Base-by-base conservation (phyloP, 2,329 filamentous ascomycete genomes). In the Fusarium acutatum region DNA sequence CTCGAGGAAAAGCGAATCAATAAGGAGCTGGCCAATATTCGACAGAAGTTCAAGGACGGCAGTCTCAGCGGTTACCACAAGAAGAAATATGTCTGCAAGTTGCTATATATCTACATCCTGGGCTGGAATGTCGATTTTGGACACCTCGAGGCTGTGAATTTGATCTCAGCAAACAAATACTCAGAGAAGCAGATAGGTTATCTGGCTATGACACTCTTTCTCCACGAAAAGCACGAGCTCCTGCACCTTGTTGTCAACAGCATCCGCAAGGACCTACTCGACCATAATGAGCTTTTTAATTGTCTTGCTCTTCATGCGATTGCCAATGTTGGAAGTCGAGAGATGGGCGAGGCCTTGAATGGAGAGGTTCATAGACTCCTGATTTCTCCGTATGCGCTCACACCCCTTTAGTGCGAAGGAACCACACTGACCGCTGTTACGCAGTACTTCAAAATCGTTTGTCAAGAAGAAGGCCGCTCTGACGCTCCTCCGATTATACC, bases 1-100 rank as follows among this genome's bases (percentile, higher is more conserved):
- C 86, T 99, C 72, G 96, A 99, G 83, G 96, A 99, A 87, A 99
- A 99, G 88, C 90, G 96, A 81, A 98, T 99, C 86, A 99, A 99
- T 84, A 99, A 99, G 87, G 96, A 99, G 86, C 86, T 99, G 82
- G 96, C 96, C 81, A 99, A 99, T 81, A 99, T 99, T 82, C 91
- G 92, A 80, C 94, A 98, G 85, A 98, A 98, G 85, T 99, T 98
- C 87, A 97, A 97, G 89, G 94, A 96, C 82, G 95, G 95, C 74
- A 96, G 89, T 80, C 86, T 99, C 66, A 97, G 93, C 81, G 97
- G 96, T 75, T 99, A 99, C 81, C 95, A 98, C 87, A 98, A 97
- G 88, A 99, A 99, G 89, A 99, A 99, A 93, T 99, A 99, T 82
- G 96, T 99, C 76, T 99, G 96, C 94, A 99, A 99, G 91, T 90